Percentiles rank a stretch among this genome's conserved stretches.
Conservation (phyloP, 208 protist species). For the Acanthamoeba sp. region DNA sequence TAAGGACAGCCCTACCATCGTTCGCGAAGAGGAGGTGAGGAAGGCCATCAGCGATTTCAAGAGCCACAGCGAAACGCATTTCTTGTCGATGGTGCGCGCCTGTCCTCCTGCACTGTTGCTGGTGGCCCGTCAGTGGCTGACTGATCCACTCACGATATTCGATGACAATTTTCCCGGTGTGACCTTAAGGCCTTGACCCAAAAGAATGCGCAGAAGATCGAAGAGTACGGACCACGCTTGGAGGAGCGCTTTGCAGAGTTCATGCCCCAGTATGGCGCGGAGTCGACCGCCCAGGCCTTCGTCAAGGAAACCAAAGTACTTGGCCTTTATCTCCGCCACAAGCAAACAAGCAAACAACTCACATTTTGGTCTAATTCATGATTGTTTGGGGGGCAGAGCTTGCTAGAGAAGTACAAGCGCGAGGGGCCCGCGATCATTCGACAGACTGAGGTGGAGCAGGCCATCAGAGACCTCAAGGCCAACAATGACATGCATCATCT, state of each 20-base stretch:
- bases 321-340: no score
- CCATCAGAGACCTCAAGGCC: background rate
- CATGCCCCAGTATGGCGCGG: background rate
- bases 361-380: background rate
- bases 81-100: background rate
- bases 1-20: background rate
- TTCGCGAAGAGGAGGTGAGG: background rate
- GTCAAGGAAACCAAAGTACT: constrained; percentile 9
- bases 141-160: background rate
- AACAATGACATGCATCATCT: background rate
- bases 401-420: background rate
- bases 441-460: background rate
- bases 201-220: background rate
- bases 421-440: background rate
- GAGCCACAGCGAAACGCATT: background rate
- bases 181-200: background rate
- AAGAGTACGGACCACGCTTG: background rate
- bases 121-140: no score
- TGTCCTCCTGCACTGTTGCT: no score
- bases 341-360: background rate
- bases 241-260: constrained; percentile 1
- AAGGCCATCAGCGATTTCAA: constrained; percentile 21
- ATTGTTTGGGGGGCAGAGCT: background rate
- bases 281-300: background rate
- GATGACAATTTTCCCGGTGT: background rate